phyloP scores from a whole-genome alignment of 371 early-diverging fungal genomes.

The Mucor irregularis region DNA sequence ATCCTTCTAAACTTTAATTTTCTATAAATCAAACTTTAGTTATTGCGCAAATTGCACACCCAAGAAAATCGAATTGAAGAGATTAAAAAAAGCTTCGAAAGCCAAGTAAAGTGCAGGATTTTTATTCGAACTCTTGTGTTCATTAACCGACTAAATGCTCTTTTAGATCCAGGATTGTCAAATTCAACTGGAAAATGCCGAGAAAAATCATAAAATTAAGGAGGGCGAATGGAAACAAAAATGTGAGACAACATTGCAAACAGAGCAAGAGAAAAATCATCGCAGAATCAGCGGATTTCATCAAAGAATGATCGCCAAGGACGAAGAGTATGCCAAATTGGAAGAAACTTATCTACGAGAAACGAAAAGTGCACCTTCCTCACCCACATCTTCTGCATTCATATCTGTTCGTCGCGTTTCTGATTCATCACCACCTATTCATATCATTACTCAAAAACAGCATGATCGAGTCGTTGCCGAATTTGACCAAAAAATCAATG shows the following conservation, averaged over 20 bases:
- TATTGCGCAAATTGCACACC: conserved; percentile 31
- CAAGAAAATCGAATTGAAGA: conserved; percentile 24
- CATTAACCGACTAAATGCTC: no score
- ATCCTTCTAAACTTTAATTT: neutral
- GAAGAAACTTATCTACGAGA: conserved; percentile 2
- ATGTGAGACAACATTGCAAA: conserved; percentile 13
- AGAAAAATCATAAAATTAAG: conserved; percentile 14
- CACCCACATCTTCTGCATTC: conserved; percentile 9
- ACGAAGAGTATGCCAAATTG: conserved; percentile 3
- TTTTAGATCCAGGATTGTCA: conserved; percentile 11
- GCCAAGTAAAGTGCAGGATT: no score
- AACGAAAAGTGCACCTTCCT: conserved; percentile 19
- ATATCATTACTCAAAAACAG: neutral
- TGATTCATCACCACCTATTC: neutral
- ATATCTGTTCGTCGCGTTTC: neutral
- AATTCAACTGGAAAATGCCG: conserved; percentile 12
- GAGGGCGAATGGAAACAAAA: conserved; percentile 11
- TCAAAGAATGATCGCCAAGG: conserved; percentile 19
- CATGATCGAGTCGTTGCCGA: neutral
- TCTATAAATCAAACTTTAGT: conserved; percentile 25
- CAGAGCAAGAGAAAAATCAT: conserved; percentile 26
- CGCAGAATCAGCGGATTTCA: conserved; percentile 24
- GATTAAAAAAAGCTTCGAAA: neutral
- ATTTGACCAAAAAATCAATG: neutral
- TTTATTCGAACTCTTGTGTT: no score